phyloP scores from a whole-genome alignment of 2,329 filamentous ascomycete genomes.

The Ophiostoma ips region DNA sequence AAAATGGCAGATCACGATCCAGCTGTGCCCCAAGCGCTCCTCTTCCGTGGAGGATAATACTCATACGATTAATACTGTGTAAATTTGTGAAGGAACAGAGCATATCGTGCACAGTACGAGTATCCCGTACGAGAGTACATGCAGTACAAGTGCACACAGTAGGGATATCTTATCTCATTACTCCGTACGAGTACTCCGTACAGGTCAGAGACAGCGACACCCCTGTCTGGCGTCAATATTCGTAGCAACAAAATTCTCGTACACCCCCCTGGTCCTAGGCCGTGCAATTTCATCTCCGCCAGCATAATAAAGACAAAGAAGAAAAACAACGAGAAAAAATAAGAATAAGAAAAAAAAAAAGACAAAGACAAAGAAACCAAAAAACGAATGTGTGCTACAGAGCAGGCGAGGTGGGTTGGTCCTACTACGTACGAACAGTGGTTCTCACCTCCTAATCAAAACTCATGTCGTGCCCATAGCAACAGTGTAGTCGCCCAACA shows the following conservation, averaged over 20 bases:
- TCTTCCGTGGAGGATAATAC: no score
- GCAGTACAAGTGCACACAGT: no score
- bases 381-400: neutral
- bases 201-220: neutral
- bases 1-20: neutral
- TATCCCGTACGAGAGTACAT: no score
- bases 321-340: neutral
- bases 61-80: no score
- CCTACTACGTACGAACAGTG: no score
- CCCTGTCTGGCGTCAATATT: neutral
- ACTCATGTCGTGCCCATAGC: slow-evolving; percentile 1
- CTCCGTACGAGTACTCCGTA: neutral
- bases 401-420: no score
- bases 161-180: no score
- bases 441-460: neutral
- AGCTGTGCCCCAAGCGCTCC: no score
- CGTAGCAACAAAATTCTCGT: neutral
- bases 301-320: neutral
- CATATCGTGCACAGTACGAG: no score
- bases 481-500: neutral
- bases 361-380: neutral
- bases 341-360: neutral
- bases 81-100: no score
- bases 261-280: neutral
- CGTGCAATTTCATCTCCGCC: neutral